These are phyloP conservation scores for Oryza longistaminata DNA, from an alignment of 176 grass and related monocot genomes.

Conservation along the genomic window DNA sequence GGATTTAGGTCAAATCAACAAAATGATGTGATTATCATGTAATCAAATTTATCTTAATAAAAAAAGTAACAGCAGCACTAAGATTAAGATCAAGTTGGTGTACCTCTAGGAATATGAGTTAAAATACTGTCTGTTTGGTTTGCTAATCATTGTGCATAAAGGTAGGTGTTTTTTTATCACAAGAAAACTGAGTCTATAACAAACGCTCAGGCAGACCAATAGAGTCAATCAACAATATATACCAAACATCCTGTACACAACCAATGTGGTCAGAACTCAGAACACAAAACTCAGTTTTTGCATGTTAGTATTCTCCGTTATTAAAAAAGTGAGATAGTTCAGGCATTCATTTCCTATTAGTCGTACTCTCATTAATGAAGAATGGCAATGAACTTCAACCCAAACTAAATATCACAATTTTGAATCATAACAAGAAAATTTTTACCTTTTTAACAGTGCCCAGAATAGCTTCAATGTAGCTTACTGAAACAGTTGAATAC, in stretches of 20 bases:
- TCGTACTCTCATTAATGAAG: constrained; percentile 17
- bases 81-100: not conserved
- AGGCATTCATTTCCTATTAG: constrained; percentile 2
- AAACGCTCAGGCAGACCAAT: not conserved
- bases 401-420: constrained; percentile 23
- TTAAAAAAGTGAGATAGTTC: constrained; percentile 17
- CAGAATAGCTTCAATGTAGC: constrained; percentile 92
- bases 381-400: constrained; percentile 1
- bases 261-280: not conserved
- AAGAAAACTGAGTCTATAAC: not conserved
- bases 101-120: not conserved
- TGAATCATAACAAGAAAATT: constrained; percentile 21
- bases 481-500: constrained; percentile 82
- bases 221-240: not conserved
- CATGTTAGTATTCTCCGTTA: constrained; percentile 15
- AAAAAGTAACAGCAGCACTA: not conserved
- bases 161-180: not conserved
- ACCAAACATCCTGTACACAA: not conserved
- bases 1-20: not conserved
- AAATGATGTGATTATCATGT: not conserved
- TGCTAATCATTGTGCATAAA: not conserved
- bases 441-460: constrained; percentile 70
- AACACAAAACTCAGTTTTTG: constrained; percentile 22
- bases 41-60: not conserved
- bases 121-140: not conserved